Conservation (phyloP, 306 rosid species). For the Quercus robur region DNA sequence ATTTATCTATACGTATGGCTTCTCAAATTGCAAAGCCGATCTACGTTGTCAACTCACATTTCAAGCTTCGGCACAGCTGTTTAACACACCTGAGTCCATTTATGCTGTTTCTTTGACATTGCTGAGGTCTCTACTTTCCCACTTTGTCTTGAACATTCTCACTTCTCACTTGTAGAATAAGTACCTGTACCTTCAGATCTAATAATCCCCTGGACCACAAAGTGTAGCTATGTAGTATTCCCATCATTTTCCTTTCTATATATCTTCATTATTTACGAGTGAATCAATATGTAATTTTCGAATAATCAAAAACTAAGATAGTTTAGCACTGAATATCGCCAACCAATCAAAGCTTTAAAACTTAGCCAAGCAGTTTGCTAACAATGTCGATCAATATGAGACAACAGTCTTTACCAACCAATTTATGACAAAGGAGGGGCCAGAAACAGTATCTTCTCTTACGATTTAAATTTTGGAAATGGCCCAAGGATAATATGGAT, state of each 20-base stretch:
- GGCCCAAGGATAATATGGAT: too few species aligned
- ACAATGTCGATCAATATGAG: too few species aligned
- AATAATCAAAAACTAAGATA: too few species aligned
- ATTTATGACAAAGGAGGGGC: too few species aligned
- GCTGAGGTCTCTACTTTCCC: slow-evolving; percentile 77
- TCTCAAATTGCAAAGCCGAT: slow-evolving; percentile 65
- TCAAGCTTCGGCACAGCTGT: slow-evolving; percentile 88
- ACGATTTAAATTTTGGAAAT: too few species aligned
- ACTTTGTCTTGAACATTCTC: slow-evolving; percentile 39
- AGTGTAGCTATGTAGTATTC: slow-evolving; percentile 89
- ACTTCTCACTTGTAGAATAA: slow-evolving; percentile 35
- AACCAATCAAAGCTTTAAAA: too few species aligned
- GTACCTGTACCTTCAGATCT: slow-evolving; percentile 73
- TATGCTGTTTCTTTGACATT: slow-evolving; percentile 86
- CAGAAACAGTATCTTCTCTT: too few species aligned
- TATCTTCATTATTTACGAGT: slow-evolving; percentile 81
- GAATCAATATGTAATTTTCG: slow-evolving; percentile 38
- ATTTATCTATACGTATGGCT: slow-evolving; percentile 58
- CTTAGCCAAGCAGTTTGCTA: too few species aligned
- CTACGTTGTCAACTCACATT: slow-evolving; percentile 86
- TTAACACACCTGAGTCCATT: slow-evolving; percentile 93
- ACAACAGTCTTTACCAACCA: too few species aligned
- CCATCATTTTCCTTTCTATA: slow-evolving; percentile 87
- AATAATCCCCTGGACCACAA: slow-evolving; percentile 96
- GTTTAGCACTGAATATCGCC: too few species aligned